Base-by-base conservation (phyloP, 106 monocot species). In the Dactylorhiza incarnata region DNA sequence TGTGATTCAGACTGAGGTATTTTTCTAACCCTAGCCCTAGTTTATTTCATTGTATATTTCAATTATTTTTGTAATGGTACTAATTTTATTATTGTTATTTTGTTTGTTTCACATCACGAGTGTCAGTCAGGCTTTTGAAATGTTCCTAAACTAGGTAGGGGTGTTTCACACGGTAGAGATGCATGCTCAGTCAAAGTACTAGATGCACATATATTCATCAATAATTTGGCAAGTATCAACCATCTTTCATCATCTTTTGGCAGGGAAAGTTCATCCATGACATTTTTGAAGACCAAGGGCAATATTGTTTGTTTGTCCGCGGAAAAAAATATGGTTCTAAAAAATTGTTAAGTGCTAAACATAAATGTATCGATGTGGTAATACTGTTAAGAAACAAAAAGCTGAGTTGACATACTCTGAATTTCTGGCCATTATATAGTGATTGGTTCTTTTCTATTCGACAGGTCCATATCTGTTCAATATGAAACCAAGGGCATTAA, bases 361-460 rank as follows among this genome's bases (percentile, higher is more conserved):
- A 69, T 17, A 69, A 14, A 43, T 44, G 2, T 14, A 69, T 69
- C 45, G n/a, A 46, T 46, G 2, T 45, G n/a, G 45, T 17, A 66
- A 2, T 17, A 45, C 9, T 0, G 13, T 7, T 7, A 69, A 69
- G 16, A 69, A 45, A 69, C 3, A 45, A 22, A 23, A 44, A 49
- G 48, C 3, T 72, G 49, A 72, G 22, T 9, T 19, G 2, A 77
- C 73, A 70, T 87, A 92, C 92, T 78, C 89, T 85, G 71, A 92
- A 92, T 59, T 92, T 92, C 61, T 49, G 75, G n/a, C 87, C 92
- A 85, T 85, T 87, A 74, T 92, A 89, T 7, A 89, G 77, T 16
- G 87, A 87, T 75, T 79, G 79, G 59, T 84, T 92, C 62, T 85
- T 76, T 71, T 83, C 37, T 23, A 75, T 56, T 50, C 85, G 61